Evolutionary conservation across 768 basidiomycete species (phyloP).

Genomic region (Cystofilobasidium ferigula): DNA sequence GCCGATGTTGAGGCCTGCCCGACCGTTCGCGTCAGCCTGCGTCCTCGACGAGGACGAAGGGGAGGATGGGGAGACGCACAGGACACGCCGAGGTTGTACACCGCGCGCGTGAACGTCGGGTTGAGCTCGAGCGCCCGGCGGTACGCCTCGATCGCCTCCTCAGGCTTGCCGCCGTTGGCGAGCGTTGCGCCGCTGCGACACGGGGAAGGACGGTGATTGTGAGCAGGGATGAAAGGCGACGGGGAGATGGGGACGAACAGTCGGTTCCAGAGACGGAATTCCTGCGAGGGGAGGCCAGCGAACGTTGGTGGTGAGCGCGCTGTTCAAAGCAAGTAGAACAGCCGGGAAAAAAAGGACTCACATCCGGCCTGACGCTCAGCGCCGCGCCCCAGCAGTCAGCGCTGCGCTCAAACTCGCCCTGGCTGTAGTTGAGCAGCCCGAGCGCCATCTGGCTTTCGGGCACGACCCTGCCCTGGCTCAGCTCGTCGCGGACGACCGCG

Average conservation of each 20-base stretch:
- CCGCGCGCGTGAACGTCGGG: constrained; percentile 91
- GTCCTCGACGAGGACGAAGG: neutral
- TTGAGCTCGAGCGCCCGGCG: constrained; percentile 76
- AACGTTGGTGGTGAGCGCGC: neutral
- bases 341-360: constrained; percentile 34
- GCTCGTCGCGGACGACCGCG: constrained; percentile 68
- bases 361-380: constrained; percentile 62
- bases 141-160: constrained; percentile 68
- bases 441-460: constrained; percentile 87
- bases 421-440: constrained; percentile 81
- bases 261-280: constrained; percentile 92
- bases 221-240: neutral
- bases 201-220: neutral
- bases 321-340: neutral
- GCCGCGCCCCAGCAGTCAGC: constrained; percentile 92
- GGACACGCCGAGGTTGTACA: constrained; percentile 95
- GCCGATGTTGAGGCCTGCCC: constrained; percentile 81
- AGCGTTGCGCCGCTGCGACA: constrained; percentile 59
- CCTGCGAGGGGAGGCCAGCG: constrained; percentile 41
- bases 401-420: constrained; percentile 71
- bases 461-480: constrained; percentile 54
- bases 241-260: constrained; percentile 38
- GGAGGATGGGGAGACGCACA: constrained; percentile 49
- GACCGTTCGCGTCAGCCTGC: neutral
- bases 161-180: constrained; percentile 86